Evolutionary conservation across 1,284 basidiomycete genomes (phyloP).

Genomic region (Cutaneotrichosporon sp.): DNA sequence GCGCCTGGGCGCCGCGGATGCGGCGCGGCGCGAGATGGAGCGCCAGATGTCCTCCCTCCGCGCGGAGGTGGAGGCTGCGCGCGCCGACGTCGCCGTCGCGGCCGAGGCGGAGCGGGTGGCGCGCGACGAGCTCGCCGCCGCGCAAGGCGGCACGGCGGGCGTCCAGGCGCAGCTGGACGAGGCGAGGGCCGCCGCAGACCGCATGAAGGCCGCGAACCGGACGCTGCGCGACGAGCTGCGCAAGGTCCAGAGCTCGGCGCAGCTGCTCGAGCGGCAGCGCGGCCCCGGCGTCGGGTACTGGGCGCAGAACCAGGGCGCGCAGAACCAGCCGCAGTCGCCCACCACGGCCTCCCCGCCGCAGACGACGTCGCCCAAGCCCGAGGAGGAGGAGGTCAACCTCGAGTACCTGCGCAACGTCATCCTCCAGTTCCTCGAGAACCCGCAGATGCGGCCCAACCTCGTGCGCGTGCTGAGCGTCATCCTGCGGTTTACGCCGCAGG

Average conservation of each 20-base stretch:
- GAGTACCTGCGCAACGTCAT: conserved; percentile 94
- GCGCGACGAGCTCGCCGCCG: conserved; percentile 50
- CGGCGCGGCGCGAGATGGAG: conserved; percentile 61
- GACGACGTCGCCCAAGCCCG: conserved; percentile 15
- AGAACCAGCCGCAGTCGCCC: not conserved
- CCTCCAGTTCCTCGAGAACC: conserved; percentile 86
- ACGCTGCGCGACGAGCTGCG: conserved; percentile 85
- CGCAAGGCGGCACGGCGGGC: conserved; percentile 41
- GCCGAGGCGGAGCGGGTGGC: conserved; percentile 54
- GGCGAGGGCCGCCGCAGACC: conserved; percentile 36
- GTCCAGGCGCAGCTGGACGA: conserved; percentile 54
- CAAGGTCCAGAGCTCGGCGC: conserved; percentile 86
- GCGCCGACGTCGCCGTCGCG: conserved; percentile 55
- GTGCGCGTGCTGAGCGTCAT: conserved; percentile 87
- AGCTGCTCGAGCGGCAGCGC: conserved; percentile 82
- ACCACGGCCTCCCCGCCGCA: not conserved
- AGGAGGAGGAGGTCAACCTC: conserved; percentile 81
- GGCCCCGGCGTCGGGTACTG: conserved; percentile 93
- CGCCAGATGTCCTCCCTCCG: conserved; percentile 54
- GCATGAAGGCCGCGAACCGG: conserved; percentile 63
- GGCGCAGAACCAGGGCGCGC: conserved; percentile 53
- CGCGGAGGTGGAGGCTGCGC: conserved; percentile 57
- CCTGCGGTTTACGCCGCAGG: conserved; percentile 88
- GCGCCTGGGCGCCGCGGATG: conserved; percentile 60
- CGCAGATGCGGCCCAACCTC: conserved; percentile 86